Evolutionary conservation across 2,329 filamentous ascomycete species (phyloP), one percentile per base, ranked within the genome.

Genomic region (Colletotrichum coccodes): DNA sequence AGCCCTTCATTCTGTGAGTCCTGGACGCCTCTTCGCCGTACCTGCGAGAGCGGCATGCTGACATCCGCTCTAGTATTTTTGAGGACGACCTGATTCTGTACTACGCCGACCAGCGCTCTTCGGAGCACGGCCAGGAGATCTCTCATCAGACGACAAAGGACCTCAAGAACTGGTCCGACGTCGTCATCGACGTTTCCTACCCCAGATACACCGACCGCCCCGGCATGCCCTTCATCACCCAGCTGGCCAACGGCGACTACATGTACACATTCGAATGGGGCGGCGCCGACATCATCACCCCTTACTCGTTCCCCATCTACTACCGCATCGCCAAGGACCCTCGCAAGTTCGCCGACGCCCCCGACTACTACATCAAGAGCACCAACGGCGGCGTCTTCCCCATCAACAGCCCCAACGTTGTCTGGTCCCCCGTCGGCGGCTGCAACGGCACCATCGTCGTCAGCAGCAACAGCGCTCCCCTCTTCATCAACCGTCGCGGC

Each of bases 61-160:
- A 75, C 11, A 8, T 2, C 0, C 1, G 3, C 28, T 4, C 1
- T 53, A 84, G 85, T 76, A 81, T 85, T 50, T 85, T 90, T 76
- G 79, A 91, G 64, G 83, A 87, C 60, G 82, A 87, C 59, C 79
- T 93, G 21, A 85, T 93, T 40, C 82, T 86, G 73, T 93, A 92
- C 82, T 93, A 93, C 80, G 90, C 90, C 2, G 91, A 93, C 77
- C 91, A 93, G 76, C 86, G 91, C 40, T 90, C 90, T 70, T 84
- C 89, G 71, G 81, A 81, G 1, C 83, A 93, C 74, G 91, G 91
- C 21, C 91, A 93, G 78, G 92, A 92, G 75, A 83, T 93, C 44
- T 84, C 88, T 3, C 90, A 93, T 76, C 90, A 92, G 77, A 82
- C 83, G 18, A 85, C 87, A 2, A 82, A 79, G 1, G 89, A 93